Base-by-base conservation (phyloP, 2,329 filamentous ascomycete species). In the Pseudogymnoascus sp. region DNA sequence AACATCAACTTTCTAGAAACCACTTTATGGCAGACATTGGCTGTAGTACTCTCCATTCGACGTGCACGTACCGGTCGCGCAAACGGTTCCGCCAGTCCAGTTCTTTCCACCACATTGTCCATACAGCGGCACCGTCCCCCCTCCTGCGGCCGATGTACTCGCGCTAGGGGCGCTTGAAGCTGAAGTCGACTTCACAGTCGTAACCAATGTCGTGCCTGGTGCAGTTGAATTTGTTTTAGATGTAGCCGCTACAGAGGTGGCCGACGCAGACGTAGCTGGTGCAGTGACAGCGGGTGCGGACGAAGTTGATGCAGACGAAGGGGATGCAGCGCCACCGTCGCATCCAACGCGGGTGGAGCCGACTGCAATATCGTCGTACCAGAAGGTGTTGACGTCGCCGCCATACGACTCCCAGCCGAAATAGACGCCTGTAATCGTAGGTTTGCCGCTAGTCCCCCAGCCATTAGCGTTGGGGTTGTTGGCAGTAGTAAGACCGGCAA, bases 401-500 rank as follows among this genome's bases (percentile, higher is more conserved):
- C 83, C 82, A 67, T 87, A 87, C 4, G 79, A 82, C 76, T 87
- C 84, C 84, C 84, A 86, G 0, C 84, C 84, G 66, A 86, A 86
- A 73, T 86, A 84, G 28, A 86, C 75, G 6, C 71, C 82, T 0
- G 80, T 80, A 62, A 84, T 75, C 69, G 81, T 81, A 4, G 84
- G 83, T 63, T 77, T 70, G 35, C 66, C 71, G 70, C 79, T 79
- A 60, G 79, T 76, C 66, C 77, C 73, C 84, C 84, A 86, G 68
- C 81, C 79, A 0, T 72, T 77, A 2, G 78, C 79, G 68, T 85
- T 83, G 43, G 74, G 65, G 67, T 86, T 85, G 40, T 75, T 71
- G 64, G 76, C 79, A 53, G 72, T 73, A 0, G 80, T 84, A 10
- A 87, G 77, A 2, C 82, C 84, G 1, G 76, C 73, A 62, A 87